Conservation (phyloP, 78 protist genomes). For the Polysphondylium violaceum region DNA sequence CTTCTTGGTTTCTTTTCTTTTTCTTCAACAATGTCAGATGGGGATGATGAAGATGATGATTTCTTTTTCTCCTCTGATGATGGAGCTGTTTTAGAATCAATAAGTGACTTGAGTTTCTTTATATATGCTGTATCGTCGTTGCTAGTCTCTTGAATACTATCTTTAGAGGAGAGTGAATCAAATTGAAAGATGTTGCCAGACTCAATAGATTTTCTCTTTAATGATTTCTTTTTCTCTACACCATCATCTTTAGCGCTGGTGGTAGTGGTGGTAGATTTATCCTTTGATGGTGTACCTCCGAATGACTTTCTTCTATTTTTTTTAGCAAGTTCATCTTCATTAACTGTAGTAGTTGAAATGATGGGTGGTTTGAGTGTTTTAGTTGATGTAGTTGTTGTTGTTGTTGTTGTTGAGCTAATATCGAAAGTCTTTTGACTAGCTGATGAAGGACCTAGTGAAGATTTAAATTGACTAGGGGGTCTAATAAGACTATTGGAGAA, state of each 20-base stretch:
- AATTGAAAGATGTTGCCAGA: constrained; percentile 31
- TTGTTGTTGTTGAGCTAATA: background rate
- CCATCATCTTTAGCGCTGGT: constrained; percentile 3
- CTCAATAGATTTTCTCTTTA: constrained; percentile 33
- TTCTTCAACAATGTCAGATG: background rate
- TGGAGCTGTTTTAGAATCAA: too few species aligned
- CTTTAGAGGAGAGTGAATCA: background rate
- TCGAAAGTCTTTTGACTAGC: too few species aligned
- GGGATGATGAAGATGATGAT: background rate
- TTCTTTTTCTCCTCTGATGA: too few species aligned
- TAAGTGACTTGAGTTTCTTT: background rate
- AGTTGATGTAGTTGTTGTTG: background rate
- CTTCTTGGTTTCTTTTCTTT: constrained; percentile 6
- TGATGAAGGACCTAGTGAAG: too few species aligned
- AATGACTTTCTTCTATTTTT: constrained; percentile 21
- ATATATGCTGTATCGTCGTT: too few species aligned
- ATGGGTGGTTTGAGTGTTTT: background rate
- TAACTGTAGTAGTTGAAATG: background rate
- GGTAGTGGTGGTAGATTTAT: background rate
- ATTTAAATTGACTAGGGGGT: too few species aligned
- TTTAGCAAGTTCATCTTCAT: constrained; percentile 10
- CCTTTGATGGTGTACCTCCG: background rate
- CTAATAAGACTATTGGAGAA: too few species aligned
- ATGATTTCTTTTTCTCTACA: background rate
- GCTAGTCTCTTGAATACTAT: background rate